These are phyloP conservation scores for Pseudopyrenochaeta lycopersici DNA, from an alignment of 2,329 filamentous ascomycete species.

Conservation along the genomic window DNA sequence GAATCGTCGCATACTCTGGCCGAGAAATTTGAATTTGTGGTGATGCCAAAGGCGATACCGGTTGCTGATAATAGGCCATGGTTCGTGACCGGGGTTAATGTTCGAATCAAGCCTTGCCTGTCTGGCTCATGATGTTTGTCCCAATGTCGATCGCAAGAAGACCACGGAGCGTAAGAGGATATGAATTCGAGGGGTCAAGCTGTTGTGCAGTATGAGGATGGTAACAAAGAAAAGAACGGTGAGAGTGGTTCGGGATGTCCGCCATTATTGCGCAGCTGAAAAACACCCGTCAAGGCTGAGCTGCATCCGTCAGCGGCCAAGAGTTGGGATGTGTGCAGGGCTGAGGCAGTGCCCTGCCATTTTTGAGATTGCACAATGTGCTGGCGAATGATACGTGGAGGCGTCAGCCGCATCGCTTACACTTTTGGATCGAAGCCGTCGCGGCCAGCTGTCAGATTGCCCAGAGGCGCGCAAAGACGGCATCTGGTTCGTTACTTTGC, in stretches of 20 bases:
- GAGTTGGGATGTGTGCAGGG: slow-evolving; percentile 12
- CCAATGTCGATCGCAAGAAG: background rate
- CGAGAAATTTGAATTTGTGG: slow-evolving; percentile 22
- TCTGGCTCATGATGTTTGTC: slow-evolving; percentile 1
- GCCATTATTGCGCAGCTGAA: slow-evolving; percentile 19
- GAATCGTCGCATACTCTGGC: slow-evolving; percentile 25
- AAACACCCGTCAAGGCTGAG: slow-evolving; percentile 19
- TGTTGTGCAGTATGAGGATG: background rate
- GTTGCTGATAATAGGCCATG: slow-evolving; percentile 15
- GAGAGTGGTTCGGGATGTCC: background rate
- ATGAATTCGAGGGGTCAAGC: background rate
- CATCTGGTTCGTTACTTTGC: background rate
- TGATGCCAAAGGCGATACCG: slow-evolving; percentile 24
- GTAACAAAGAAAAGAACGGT: slow-evolving; percentile 6
- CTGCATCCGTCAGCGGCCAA: slow-evolving; percentile 22
- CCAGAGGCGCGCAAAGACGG: background rate
- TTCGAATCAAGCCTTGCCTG: background rate
- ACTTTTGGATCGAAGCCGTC: background rate
- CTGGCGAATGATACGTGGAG: slow-evolving; percentile 8
- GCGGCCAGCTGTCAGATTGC: background rate
- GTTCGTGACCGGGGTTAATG: background rate
- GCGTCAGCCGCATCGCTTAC: slow-evolving; percentile 17
- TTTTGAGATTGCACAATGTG: slow-evolving; percentile 3
- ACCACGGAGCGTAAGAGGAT: background rate
- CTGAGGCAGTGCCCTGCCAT: slow-evolving; percentile 20